Evolutionary conservation across 108 stramenopile species (phyloP).

Genomic region (Schizochytrium sp.): DNA sequence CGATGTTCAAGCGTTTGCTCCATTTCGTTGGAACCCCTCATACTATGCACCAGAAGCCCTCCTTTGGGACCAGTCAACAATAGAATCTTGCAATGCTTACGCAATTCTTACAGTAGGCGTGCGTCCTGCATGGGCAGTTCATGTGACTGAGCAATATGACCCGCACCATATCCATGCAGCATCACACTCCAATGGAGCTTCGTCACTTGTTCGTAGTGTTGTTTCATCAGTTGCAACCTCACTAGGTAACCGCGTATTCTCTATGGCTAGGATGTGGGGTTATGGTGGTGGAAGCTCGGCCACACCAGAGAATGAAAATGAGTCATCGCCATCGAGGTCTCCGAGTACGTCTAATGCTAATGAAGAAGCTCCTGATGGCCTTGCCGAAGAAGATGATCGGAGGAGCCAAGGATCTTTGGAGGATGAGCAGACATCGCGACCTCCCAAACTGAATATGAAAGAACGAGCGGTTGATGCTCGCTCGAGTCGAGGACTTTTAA

Average conservation of each 20-base stretch:
- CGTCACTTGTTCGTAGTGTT: not conserved
- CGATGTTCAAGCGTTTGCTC: conserved; percentile 23
- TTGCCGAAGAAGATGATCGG: too few species aligned
- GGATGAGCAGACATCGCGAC: too few species aligned
- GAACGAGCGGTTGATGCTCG: not conserved
- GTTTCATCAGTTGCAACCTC: not conserved
- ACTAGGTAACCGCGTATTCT: not conserved
- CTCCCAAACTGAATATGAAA: too few species aligned
- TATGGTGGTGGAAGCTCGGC: not conserved
- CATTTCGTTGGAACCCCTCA: conserved; percentile 1
- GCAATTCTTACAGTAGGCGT: not conserved
- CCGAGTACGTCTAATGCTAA: not conserved
- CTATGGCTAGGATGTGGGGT: not conserved
- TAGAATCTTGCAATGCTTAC: not conserved
- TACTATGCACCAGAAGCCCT: conserved; percentile 10
- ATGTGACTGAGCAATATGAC: not conserved
- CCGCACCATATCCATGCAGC: not conserved
- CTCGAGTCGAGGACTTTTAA: not conserved
- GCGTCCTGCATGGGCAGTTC: conserved; percentile 10
- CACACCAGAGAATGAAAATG: not conserved
- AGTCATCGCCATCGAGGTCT: not conserved
- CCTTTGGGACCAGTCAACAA: not conserved
- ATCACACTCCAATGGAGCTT: not conserved
- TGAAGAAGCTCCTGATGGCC: too few species aligned
- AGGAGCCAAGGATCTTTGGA: too few species aligned